Evolutionary conservation across 139 green algal genomes (phyloP), one percentile per base, ranked within the genome.

Genomic region (Limnomonas spitsbergensis): DNA sequence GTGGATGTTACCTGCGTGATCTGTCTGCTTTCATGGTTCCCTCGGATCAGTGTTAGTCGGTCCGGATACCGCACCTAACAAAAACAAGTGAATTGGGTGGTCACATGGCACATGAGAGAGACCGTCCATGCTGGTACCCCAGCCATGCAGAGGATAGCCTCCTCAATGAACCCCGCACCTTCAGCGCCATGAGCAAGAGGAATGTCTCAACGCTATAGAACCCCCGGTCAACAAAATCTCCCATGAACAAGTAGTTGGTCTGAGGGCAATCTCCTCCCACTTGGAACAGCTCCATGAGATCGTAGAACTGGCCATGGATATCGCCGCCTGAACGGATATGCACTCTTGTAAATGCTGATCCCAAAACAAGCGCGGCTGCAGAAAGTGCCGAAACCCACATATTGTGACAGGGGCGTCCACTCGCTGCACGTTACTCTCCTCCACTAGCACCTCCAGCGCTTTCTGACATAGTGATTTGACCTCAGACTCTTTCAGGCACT

Each of bases 181-280:
- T 99, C 29, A 99, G 85, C 1, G 95, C 93, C n/a, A 99, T 85
- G 38, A 99, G 84, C 52, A 99, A 88, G 40, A 99, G 86, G 72
- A 99, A 99, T 0, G 96, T 99, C 74, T 99, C 96, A 29, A 99
- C 96, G 37, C 83, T 94, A 89, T 99, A 99, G 80, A 99, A 99
- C 42, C 96, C 96, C 24, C 96, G 87, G 82, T 99, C 96, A 6
- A 99, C 96, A 88, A 99, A 99, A 83, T 99, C 96, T 0, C 96
- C 96, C 93, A 99, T 97, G 86, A 99, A 99, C 78, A 99, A 85
- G 83, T 99, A 99, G 83, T 97, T 99, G 14, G 91, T 98, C 83
- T 95, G 84, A 27, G 96, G 96, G 75, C 94, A 98, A 76, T 99
- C 96, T 1, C 96, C 96, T 6, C 96, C 96, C 32, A 89, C 85